Percentiles rank a stretch among this genome's conserved stretches.
Evolutionary conservation across 805 yeast genomes (phyloP).

Genomic region (Saturnispora sekii): DNA sequence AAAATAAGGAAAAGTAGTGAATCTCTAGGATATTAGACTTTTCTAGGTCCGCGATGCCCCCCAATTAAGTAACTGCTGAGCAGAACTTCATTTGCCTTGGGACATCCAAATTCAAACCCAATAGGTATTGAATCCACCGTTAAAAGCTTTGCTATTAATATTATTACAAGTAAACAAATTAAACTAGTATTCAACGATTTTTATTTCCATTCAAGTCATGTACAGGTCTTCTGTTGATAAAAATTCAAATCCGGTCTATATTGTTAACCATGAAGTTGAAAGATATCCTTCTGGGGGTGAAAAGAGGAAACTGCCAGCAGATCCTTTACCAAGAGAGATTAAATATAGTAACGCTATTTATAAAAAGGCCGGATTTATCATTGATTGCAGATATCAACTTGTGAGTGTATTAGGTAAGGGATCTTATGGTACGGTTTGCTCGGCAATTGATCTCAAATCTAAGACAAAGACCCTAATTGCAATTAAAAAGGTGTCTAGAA

Average conservation of each 20-base stretch:
- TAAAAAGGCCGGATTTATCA: conserved; percentile 49
- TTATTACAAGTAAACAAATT: neutral
- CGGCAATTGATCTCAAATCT: conserved; percentile 48
- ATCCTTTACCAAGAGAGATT: neutral
- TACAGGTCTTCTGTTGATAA: neutral
- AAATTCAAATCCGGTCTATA: neutral
- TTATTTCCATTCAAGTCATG: neutral
- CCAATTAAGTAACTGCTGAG: too few relatives aligned
- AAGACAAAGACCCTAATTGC: conserved; percentile 42
- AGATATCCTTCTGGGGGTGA: too few relatives aligned
- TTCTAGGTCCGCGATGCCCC: too few relatives aligned
- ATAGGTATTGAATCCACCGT: too few relatives aligned
- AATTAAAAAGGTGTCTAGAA: conserved; percentile 68
- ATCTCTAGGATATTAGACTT: neutral
- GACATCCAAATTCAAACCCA: too few relatives aligned
- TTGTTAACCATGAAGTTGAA: too few relatives aligned
- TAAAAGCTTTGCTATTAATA: neutral
- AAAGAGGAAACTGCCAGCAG: neutral
- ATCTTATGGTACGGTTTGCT: conserved; percentile 78
- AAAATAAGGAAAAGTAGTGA: neutral
- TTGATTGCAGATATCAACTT: conserved; percentile 53
- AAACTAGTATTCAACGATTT: too few relatives aligned
- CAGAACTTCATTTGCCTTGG: too few relatives aligned
- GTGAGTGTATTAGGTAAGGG: conserved; percentile 65
- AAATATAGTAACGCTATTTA: conserved; percentile 24